Percentiles rank a stretch among this genome's conserved stretches.
phyloP scores from a whole-genome alignment of 805 yeast genomes.

The Suhomyces sp. region DNA sequence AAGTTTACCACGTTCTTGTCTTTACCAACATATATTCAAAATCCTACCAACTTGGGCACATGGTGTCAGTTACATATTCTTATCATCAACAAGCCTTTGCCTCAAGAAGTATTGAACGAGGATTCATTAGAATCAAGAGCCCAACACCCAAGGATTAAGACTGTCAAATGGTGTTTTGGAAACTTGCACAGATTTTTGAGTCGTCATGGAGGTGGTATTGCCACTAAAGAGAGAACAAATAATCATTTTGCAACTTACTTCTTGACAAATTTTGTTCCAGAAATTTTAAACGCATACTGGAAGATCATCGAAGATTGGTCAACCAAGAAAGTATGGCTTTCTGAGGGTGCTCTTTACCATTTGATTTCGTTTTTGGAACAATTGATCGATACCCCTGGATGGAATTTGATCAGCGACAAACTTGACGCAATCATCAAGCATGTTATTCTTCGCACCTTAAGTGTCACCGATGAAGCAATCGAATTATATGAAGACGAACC shows the following conservation, averaged over 20 bases:
- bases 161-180: constrained; percentile 47
- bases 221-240: constrained; percentile 29
- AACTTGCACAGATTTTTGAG: constrained; percentile 40
- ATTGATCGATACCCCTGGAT: constrained; percentile 39
- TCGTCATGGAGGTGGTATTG: constrained; percentile 45
- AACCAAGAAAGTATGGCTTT: constrained; percentile 36
- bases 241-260: constrained; percentile 32
- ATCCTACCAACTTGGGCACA: constrained; percentile 34
- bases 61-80: constrained; percentile 43
- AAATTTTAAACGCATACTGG: constrained; percentile 44
- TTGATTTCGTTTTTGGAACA: constrained; percentile 45
- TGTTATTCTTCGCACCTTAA: constrained; percentile 41
- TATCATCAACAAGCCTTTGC: constrained; percentile 41
- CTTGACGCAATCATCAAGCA: constrained; percentile 42
- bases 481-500: constrained; percentile 47
- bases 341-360: constrained; percentile 41
- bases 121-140: constrained; percentile 28
- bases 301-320: constrained; percentile 44
- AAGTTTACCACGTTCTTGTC: constrained; percentile 39
- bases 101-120: constrained; percentile 31
- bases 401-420: constrained; percentile 35
- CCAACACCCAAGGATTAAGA: constrained; percentile 43
- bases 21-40: constrained; percentile 38
- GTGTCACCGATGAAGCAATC: constrained; percentile 36
- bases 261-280: constrained; percentile 40